Evolutionary conservation across 1,139 yeast genomes (phyloP).

Genomic region (Lizanozyma gosingica): DNA sequence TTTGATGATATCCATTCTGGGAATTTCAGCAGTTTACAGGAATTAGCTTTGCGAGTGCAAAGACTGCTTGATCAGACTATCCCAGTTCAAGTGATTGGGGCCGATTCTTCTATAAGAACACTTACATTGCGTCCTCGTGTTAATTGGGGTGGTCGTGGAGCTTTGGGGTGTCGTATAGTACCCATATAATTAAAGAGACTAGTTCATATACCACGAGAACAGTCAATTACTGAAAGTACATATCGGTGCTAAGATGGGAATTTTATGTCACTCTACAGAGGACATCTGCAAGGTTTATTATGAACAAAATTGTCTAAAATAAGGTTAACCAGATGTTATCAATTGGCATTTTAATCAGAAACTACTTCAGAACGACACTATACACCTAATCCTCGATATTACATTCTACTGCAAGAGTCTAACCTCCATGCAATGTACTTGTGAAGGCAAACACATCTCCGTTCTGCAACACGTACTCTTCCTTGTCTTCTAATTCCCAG

Average conservation of each 20-base stretch:
- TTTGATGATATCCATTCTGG: neutral
- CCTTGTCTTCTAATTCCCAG: conserved; percentile 94
- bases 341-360: too few relatives aligned
- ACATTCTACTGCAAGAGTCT: conserved; percentile 7
- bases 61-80: neutral
- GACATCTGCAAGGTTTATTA: too few relatives aligned
- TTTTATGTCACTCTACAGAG: too few relatives aligned
- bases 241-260: too few relatives aligned
- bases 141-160: neutral
- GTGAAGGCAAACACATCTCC: conserved; percentile 83
- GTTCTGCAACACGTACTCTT: conserved; percentile 61
- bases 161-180: neutral
- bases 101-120: neutral
- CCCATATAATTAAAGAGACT: too few relatives aligned
- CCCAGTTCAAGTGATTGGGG: neutral
- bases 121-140: neutral
- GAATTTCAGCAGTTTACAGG: neutral
- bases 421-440: conserved; percentile 93
- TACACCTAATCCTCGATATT: too few relatives aligned
- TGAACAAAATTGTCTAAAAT: too few relatives aligned
- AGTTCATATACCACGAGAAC: too few relatives aligned
- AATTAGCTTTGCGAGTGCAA: neutral
- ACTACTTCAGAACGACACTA: too few relatives aligned
- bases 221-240: too few relatives aligned
- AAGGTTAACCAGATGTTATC: too few relatives aligned